Conservation (phyloP, 2,329 filamentous ascomycete species). For the Coniochaeta prunicola region DNA sequence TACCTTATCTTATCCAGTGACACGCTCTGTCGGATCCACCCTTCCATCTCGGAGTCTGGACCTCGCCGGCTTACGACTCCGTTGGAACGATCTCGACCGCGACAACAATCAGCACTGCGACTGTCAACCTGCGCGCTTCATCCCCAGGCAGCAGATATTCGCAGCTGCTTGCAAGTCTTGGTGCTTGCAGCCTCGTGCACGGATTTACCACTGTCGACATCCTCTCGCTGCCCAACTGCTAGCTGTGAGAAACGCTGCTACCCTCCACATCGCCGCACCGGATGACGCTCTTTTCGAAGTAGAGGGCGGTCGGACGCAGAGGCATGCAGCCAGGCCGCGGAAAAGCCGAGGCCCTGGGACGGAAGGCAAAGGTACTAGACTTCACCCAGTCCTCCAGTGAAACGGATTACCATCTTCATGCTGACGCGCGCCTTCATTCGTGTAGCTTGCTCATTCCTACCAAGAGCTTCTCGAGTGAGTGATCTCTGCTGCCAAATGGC, state of each 20-base stretch:
- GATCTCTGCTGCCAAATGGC: conserved; percentile 44
- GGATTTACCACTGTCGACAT: background rate
- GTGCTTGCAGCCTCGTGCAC: too few species aligned
- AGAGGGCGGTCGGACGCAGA: conserved; percentile 17
- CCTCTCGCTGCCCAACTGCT: background rate
- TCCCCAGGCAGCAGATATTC: background rate
- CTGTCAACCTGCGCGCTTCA: background rate
- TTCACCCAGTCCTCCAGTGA: conserved; percentile 1
- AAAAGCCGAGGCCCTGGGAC: conserved; percentile 50
- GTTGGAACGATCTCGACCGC: background rate
- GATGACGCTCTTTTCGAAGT: background rate
- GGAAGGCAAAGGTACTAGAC: conserved; percentile 49
- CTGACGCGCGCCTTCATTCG: conserved; percentile 25
- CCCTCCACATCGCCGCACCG: background rate
- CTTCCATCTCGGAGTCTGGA: background rate
- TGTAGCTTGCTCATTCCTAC: conserved; percentile 87
- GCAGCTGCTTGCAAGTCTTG: background rate
- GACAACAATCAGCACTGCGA: background rate
- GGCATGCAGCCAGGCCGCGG: conserved; percentile 48
- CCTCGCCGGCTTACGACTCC: background rate
- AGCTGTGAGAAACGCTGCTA: background rate
- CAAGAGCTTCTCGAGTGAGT: conserved; percentile 72
- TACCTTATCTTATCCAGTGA: too few species aligned
- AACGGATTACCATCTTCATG: conserved; percentile 5
- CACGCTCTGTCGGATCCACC: too few species aligned